A percentile compares a stretch with the other conserved stretches of the same genome.
These are phyloP conservation scores for Moesziomyces sp. DNA, from an alignment of 1,284 basidiomycete genomes.

Conservation along the genomic window DNA sequence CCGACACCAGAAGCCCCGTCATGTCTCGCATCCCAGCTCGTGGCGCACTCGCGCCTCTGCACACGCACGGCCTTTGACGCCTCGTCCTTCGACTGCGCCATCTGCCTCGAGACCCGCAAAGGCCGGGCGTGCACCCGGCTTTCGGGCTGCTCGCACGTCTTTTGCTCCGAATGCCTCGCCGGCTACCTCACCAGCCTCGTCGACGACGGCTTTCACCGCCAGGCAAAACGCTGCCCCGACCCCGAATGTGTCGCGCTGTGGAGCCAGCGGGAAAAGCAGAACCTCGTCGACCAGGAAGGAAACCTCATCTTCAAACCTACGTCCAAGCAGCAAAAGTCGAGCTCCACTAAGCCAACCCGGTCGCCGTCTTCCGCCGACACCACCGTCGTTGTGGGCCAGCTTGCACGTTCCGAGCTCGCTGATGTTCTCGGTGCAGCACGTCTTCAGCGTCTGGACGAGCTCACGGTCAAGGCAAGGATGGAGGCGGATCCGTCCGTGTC, in stretches of 20 bases:
- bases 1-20: slow-evolving; percentile 7
- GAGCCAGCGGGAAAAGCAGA: slow-evolving; percentile 39
- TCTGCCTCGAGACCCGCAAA: slow-evolving; percentile 51
- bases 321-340: not conserved
- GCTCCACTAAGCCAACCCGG: not conserved
- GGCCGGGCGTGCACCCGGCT: slow-evolving; percentile 38
- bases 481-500: slow-evolving; percentile 50
- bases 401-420: slow-evolving; percentile 28
- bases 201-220: slow-evolving; percentile 44
- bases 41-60: slow-evolving; percentile 35
- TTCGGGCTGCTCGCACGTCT: slow-evolving; percentile 44
- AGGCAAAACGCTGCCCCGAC: slow-evolving; percentile 47
- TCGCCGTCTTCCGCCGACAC: not conserved
- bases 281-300: slow-evolving; percentile 40
- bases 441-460: slow-evolving; percentile 28
- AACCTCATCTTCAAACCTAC: slow-evolving; percentile 9
- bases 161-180: slow-evolving; percentile 46
- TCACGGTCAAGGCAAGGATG: slow-evolving; percentile 38
- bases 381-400: slow-evolving; percentile 14
- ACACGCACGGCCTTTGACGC: slow-evolving; percentile 38
- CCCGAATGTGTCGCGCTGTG: slow-evolving; percentile 45
- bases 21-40: slow-evolving; percentile 25
- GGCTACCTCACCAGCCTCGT: slow-evolving; percentile 44
- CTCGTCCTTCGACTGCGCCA: slow-evolving; percentile 46
- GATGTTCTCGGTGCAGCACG: slow-evolving; percentile 22